Base-by-base conservation (phyloP, 2,329 filamentous ascomycete genomes). In the Taxawa tesnikishii region DNA sequence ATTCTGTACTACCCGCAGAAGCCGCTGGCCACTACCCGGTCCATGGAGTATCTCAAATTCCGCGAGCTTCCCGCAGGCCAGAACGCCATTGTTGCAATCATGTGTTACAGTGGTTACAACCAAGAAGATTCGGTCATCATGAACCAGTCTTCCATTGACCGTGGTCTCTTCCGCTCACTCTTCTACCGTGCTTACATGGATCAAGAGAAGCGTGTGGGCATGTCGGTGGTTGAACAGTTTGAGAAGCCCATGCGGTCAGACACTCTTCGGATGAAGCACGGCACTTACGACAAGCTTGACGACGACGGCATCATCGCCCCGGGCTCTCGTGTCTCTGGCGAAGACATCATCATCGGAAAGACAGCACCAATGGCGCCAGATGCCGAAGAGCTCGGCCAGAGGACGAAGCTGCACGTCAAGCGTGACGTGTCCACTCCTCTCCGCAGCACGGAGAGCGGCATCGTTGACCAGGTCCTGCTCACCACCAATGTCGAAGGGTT, bases 111-210 rank as follows among this genome's bases (percentile, higher is more conserved):
- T 33, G 90, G 90, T 38, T 98, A 98, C 67, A 98, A 98, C 60
- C 92, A 98, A 57, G 90, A 98, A 84, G 90, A 98, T 75, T 98
- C 90, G 44, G 88, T 98, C 45, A 94, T 98, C 50, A 96, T 98
- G 90, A 98, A 98, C 59, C 90, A 98, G 64, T 94, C 85, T 63
- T 94, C 85, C 59, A 96, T 98, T 49, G 90, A 98, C 58, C 82
- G 90, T 51, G 90, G 90, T 41, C 69, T 98, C 4, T 98, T 98
- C 78, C 75, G 92, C 50, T 94, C 85, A 71, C 63, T 98, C 33
- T 98, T 96, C 67, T 98, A 94, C 73, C 79, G 92, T 45, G 85
- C 88, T 8, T 98, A 98, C 60, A 92, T 85, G 18, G 90, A 98
- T 51, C 84, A 85, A 43, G 90, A 98, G 63, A 96, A 96, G 69